Conservation (phyloP, 495 filamentous ascomycete species). For the Cairneyella variabilis region DNA sequence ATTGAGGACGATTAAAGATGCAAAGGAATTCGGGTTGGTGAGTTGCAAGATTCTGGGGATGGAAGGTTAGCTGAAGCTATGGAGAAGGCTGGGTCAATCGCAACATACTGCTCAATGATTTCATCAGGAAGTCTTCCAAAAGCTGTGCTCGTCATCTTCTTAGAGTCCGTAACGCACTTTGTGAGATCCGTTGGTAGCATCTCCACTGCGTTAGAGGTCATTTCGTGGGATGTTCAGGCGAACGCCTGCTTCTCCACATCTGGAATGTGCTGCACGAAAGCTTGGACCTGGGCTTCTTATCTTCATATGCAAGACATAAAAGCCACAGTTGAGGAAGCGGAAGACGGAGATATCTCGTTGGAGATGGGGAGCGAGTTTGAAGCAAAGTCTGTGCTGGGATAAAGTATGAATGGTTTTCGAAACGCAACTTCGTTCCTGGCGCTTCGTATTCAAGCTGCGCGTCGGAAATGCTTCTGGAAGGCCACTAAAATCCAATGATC, state of each 20-base stretch:
- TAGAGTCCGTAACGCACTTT: constrained; percentile 3
- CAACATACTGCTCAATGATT: constrained; percentile 39
- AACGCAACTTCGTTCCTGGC: too few relatives aligned
- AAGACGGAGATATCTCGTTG: too few relatives aligned
- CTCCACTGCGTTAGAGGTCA: background rate
- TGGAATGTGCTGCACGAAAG: too few relatives aligned
- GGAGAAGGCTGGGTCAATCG: background rate
- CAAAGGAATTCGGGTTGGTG: constrained; percentile 74
- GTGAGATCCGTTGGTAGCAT: background rate
- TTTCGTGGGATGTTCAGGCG: background rate
- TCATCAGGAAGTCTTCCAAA: constrained; percentile 36
- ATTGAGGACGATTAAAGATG: constrained; percentile 78
- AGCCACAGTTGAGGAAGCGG: too few relatives aligned
- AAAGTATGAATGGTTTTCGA: too few relatives aligned
- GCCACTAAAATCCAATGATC: constrained; percentile 6
- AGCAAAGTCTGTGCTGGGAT: too few relatives aligned
- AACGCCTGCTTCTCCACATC: too few relatives aligned
- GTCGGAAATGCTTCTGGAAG: constrained; percentile 2
- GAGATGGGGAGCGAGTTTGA: too few relatives aligned
- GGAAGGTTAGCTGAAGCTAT: background rate
- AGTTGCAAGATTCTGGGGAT: constrained; percentile 65
- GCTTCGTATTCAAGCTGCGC: constrained; percentile 9
- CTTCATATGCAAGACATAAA: background rate
- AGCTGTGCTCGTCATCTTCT: constrained; percentile 6
- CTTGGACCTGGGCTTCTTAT: background rate